phyloP scores from a whole-genome alignment of 2,329 filamentous ascomycete genomes.

The Exophiala spinifera region DNA sequence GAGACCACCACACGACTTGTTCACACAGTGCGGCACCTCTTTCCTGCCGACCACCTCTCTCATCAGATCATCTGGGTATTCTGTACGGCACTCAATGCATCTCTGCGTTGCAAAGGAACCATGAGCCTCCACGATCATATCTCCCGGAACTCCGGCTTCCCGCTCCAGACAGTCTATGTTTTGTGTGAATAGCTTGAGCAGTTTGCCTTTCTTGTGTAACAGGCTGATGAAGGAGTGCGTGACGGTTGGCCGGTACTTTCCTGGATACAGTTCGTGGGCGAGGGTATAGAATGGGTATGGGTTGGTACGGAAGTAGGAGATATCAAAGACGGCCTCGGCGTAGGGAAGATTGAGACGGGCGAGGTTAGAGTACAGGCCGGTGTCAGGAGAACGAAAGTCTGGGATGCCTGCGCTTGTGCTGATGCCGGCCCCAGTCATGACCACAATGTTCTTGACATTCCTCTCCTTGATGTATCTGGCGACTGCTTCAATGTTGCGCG shows the following conservation, averaged over 20 bases:
- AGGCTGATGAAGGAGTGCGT: slow-evolving; percentile 86
- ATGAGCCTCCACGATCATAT: slow-evolving; percentile 87
- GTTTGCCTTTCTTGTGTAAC: slow-evolving; percentile 71
- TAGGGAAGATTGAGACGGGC: slow-evolving; percentile 80
- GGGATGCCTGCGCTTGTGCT: slow-evolving; percentile 64
- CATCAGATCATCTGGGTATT: slow-evolving; percentile 74
- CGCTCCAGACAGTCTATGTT: slow-evolving; percentile 97
- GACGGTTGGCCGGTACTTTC: slow-evolving; percentile 81
- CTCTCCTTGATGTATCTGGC: slow-evolving; percentile 77
- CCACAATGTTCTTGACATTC: slow-evolving; percentile 67
- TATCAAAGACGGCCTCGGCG: slow-evolving; percentile 91
- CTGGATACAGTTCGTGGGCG: slow-evolving; percentile 87
- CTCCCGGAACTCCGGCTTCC: slow-evolving; percentile 73
- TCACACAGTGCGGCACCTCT: slow-evolving; percentile 67
- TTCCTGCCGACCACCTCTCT: slow-evolving; percentile 62
- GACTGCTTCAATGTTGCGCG: slow-evolving; percentile 68
- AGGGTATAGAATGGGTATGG: slow-evolving; percentile 89
- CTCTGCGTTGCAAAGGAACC: slow-evolving; percentile 89
- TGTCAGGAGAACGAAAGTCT: slow-evolving; percentile 90
- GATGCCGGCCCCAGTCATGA: slow-evolving; percentile 89
- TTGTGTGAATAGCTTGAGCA: slow-evolving; percentile 89
- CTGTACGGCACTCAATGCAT: slow-evolving; percentile 80
- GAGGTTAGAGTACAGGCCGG: slow-evolving; percentile 90
- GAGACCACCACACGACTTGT: slow-evolving; percentile 64
- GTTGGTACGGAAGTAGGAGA: slow-evolving; percentile 78